Percentiles rank a stretch among this genome's conserved stretches.
Evolutionary conservation across 2,329 filamentous ascomycete genomes (phyloP).

Genomic region (Thelonectria olida): DNA sequence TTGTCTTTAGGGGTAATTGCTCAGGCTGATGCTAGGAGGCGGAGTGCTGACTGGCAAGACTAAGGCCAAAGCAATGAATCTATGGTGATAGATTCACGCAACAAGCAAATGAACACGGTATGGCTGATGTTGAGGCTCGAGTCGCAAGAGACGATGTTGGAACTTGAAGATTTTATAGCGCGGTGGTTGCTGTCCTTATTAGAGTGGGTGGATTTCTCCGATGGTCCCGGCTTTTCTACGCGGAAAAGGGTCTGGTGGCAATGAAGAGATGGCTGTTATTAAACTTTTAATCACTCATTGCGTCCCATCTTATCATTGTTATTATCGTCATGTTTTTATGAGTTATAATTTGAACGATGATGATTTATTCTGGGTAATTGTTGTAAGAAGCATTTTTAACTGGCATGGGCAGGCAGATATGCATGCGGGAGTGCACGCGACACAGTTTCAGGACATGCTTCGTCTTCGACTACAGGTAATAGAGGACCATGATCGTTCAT

Average conservation of each 20-base stretch:
- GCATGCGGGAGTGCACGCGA: background rate
- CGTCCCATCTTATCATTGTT: background rate
- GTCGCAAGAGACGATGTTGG: slow-evolving; percentile 27
- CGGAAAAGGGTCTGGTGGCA: slow-evolving; percentile 19
- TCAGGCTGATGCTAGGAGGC: slow-evolving; percentile 1
- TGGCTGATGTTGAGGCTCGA: slow-evolving; percentile 10
- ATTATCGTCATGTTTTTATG: background rate
- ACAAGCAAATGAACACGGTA: background rate
- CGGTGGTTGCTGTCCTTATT: slow-evolving; percentile 22
- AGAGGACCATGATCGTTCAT: too few relatives aligned
- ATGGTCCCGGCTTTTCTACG: slow-evolving; percentile 25
- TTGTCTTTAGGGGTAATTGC: background rate
- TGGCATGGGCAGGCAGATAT: too few relatives aligned
- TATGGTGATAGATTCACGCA: background rate
- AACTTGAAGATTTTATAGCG: slow-evolving; percentile 39
- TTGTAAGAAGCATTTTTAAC: background rate
- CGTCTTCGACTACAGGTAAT: too few relatives aligned
- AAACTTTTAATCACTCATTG: slow-evolving; percentile 22
- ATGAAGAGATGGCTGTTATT: slow-evolving; percentile 8
- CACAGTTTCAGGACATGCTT: too few relatives aligned
- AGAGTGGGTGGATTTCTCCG: slow-evolving; percentile 26
- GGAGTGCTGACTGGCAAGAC: background rate
- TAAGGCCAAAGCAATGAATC: background rate
- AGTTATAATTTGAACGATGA: background rate
- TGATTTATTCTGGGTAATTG: background rate